These are phyloP conservation scores for Arthrinium phaeospermum DNA, from an alignment of 2,329 filamentous ascomycete genomes.

Conservation along the genomic window DNA sequence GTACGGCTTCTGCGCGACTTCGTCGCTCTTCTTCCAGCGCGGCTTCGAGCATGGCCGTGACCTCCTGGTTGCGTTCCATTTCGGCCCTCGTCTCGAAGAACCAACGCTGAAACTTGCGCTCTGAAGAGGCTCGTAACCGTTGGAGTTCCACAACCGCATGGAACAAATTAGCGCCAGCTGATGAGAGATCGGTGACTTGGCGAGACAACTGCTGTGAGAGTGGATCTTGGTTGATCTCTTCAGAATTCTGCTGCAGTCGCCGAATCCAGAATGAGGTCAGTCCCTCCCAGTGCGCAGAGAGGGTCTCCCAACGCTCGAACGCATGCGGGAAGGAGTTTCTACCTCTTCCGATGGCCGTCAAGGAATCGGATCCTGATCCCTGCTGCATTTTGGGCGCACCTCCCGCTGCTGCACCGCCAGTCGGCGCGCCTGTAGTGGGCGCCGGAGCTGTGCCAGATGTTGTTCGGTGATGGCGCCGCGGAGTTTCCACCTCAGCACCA, in stretches of 20 bases:
- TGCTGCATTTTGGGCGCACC: constrained; percentile 36
- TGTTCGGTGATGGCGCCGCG: constrained; percentile 34
- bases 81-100: constrained; percentile 94
- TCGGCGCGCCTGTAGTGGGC: constrained; percentile 15
- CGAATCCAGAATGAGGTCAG: constrained; percentile 97
- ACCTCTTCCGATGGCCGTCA: constrained; percentile 38
- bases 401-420: constrained; percentile 33
- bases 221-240: constrained; percentile 82
- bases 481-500: constrained; percentile 30
- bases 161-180: constrained; percentile 94
- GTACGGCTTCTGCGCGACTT: constrained; percentile 69
- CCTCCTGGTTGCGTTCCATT: constrained; percentile 82
- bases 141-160: constrained; percentile 97
- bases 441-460: constrained; percentile 29
- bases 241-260: constrained; percentile 86
- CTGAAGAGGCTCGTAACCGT: constrained; percentile 89
- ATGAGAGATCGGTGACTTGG: constrained; percentile 96
- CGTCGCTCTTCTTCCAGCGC: constrained; percentile 77
- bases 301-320: constrained; percentile 95
- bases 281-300: constrained; percentile 98
- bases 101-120: constrained; percentile 98
- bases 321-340: constrained; percentile 89
- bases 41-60: constrained; percentile 79
- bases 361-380: constrained; percentile 40
- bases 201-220: constrained; percentile 87